Evolutionary conservation across 2,329 filamentous ascomycete genomes (phyloP), one percentile per base, ranked within the genome.

Genomic region (Zymoseptoria brevis): DNA sequence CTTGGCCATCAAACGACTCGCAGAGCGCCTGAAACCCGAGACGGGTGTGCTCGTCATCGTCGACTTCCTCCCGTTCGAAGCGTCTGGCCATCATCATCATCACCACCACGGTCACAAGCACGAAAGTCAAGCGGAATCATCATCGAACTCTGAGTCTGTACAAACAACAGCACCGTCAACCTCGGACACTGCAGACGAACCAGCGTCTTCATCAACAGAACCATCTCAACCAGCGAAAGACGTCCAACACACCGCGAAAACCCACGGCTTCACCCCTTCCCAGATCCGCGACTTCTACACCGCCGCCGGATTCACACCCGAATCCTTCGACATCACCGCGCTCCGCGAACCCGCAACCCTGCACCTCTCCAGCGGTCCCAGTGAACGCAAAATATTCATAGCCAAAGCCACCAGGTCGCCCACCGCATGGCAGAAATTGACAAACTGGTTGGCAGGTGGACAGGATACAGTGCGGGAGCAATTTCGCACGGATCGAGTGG

Each of bases 31-130:
- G 8, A 72, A 68, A 48, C 55, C 66, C 1, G 66, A 53, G 0
- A 71, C 64, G 0, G 71, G 71, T 2, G 67, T 72, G 7, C 51
- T 71, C 7, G 57, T 68, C 6, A 64, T 71, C 13, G 58, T 72
- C 1, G 69, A 72, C 50, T 70, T 68, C 57, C 24, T 69, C 30
- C 69, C 68, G 0, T 68, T 67, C n/a, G 35, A 45, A 16, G 35
- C 35, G 2, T 51, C 50, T 19, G 19, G 19, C 13, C 29, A 57
- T 48, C 63, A 67, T 50, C 29, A 67, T 50, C 55, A 56, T n/a
- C 86, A 89, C 69, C 76, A 79, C 5, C 86, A 90, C 69, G 81
- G 80, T n/a, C 86, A 90, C 69, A 79, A 81, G 60, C 86, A 88
- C 72, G 78, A 75, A 3, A 53, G 49, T 3, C 62, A 59, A 19